These are phyloP conservation scores for Pistacia atlantica DNA, from an alignment of 345 rosid genomes.

Conservation along the genomic window DNA sequence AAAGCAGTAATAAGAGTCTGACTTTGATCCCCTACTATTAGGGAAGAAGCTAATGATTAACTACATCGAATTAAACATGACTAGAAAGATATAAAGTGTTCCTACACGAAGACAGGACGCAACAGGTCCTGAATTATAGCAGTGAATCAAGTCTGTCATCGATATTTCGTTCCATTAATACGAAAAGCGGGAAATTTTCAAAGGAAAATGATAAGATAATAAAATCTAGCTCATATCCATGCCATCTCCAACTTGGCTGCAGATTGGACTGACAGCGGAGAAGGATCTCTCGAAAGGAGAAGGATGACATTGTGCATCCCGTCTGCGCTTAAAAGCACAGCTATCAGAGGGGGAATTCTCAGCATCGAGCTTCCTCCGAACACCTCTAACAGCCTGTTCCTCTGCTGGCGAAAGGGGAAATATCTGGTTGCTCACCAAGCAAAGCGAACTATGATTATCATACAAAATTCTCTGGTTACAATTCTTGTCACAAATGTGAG, in stretches of 20 bases:
- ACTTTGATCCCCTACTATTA: slow-evolving; percentile 23
- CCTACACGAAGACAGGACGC: slow-evolving; percentile 55
- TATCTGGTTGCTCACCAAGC: slow-evolving; percentile 83
- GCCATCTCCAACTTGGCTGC: slow-evolving; percentile 93
- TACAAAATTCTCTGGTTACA: slow-evolving; percentile 97
- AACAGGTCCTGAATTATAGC: slow-evolving; percentile 46
- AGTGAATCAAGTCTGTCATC: slow-evolving; percentile 50
- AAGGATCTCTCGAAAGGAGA: slow-evolving; percentile 98
- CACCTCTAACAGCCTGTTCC: slow-evolving; percentile 94
- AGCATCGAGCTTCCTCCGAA: slow-evolving; percentile 91
- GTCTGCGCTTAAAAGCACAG: slow-evolving; percentile 86
- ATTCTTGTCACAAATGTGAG: slow-evolving; percentile 99
- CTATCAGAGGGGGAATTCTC: slow-evolving; percentile 71
- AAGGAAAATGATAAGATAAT: slow-evolving; percentile 40
- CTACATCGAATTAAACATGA: slow-evolving; percentile 52
- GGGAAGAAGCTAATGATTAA: slow-evolving; percentile 33
- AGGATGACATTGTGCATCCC: slow-evolving; percentile 67
- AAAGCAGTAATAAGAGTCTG: slow-evolving; percentile 12
- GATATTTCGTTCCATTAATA: slow-evolving; percentile 41
- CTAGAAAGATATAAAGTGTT: slow-evolving; percentile 41
- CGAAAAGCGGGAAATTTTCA: slow-evolving; percentile 27
- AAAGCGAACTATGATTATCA: slow-evolving; percentile 90
- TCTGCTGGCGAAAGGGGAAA: slow-evolving; percentile 76
- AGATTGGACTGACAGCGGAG: slow-evolving; percentile 83
- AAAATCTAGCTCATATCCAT: slow-evolving; percentile 89